Evolutionary conservation across 176 grass and related monocot genomes (phyloP).

Genomic region (Aegilops bicornis): DNA sequence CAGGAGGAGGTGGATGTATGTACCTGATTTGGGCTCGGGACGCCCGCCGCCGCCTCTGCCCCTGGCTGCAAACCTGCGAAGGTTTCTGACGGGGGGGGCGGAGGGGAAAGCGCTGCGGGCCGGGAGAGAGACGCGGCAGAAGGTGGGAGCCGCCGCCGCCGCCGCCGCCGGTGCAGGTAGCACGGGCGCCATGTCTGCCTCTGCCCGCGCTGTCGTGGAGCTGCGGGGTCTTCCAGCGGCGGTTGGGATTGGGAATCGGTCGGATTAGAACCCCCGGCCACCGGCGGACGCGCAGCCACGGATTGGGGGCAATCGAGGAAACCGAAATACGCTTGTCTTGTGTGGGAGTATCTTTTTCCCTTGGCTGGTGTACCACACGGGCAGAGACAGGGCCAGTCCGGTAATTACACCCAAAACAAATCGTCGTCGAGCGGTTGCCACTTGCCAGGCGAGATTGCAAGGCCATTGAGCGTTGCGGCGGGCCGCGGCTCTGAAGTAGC

Average conservation of each 20-base stretch:
- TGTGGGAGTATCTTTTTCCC: no score
- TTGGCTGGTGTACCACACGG: no score
- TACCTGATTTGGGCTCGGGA: constrained; percentile 55
- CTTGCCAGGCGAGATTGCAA: constrained; percentile 2
- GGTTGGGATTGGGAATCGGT: neutral
- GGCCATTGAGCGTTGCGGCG: constrained; percentile 36
- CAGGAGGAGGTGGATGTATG: neutral
- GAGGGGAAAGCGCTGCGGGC: constrained; percentile 1
- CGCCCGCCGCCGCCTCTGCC: constrained; percentile 5
- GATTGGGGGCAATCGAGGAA: neutral
- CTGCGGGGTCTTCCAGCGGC: neutral
- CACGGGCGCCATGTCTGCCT: constrained; percentile 27
- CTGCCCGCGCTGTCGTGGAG: neutral
- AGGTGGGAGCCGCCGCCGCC: constrained; percentile 9
- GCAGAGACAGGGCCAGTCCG: no score
- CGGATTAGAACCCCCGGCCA: neutral
- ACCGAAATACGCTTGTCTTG: no score
- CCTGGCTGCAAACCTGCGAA: neutral
- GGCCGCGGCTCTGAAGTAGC: constrained; percentile 1
- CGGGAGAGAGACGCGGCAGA: neutral
- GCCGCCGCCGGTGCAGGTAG: neutral
- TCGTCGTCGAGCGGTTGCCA: neutral
- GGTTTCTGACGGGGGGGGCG: neutral
- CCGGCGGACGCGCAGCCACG: constrained; percentile 32
- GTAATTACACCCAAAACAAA: neutral